Evolutionary conservation across 306 rosid genomes (phyloP), one percentile per base, ranked within the genome.

Genomic region (Pterocarpus santalinus): DNA sequence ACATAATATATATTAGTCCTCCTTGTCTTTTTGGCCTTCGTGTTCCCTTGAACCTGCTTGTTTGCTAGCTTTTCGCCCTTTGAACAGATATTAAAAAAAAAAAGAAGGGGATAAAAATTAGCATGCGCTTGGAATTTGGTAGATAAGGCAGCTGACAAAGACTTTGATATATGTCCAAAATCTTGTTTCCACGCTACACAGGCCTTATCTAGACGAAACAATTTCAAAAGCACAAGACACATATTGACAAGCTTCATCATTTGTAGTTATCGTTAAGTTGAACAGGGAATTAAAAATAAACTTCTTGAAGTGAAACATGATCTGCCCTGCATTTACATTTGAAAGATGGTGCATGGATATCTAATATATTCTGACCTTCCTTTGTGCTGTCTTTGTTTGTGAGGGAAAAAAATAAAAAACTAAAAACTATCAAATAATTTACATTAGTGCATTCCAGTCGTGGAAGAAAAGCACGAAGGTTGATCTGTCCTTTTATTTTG

Each of bases 111-210:
- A 5, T 28, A 28, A 6, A 56, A n/a, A 62, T 44, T 28, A 74
- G 77, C 60, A 75, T 41, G 73, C 68, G 77, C 52, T 75, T 78
- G 75, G 83, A 72, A 80, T 73, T 81, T 75, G 74, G 82, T 56
- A 69, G 88, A 88, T 73, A 77, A 78, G 88, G 85, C 57, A 65
- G 85, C 38, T 80, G 85, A 78, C 74, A 80, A 60, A 63, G 90
- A 89, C 83, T 82, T 85, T 12, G 52, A 71, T 52, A 22, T 16
- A 55, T 58, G 85, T 70, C 74, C 43, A 65, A 71, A 49, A 64
- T 75, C 56, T 28, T 73, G 67, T 69, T 65, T 78, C 67, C 68
- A 70, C 41, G 44, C 39, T 57, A 10, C 43, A 5, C 8, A 56
- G 67, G 41, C 82, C 86, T 79, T 87, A 79, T 85, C 88, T 30